Conservation (phyloP, 257 asterid species). For the Solanum ossicruentum region DNA sequence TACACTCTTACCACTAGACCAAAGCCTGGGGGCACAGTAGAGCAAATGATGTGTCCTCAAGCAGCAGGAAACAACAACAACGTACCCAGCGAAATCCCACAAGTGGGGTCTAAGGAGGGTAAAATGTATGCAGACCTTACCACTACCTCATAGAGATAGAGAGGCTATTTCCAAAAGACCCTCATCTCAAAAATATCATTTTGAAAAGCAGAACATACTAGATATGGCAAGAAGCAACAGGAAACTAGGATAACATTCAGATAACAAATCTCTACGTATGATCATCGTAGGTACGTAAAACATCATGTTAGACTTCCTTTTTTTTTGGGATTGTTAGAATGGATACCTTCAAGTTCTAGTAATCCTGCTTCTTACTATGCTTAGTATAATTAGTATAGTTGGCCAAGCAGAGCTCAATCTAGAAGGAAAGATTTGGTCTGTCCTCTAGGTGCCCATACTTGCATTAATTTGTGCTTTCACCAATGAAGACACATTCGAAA, state of each 20-base stretch:
- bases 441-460: neutral
- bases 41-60: neutral
- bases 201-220: too few species aligned
- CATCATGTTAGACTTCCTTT: neutral
- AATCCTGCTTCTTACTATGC: neutral
- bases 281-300: neutral
- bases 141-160: too few species aligned
- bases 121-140: too few species aligned
- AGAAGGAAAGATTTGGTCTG: neutral
- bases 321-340: too few species aligned
- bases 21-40: neutral
- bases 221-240: neutral
- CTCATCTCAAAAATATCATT: too few species aligned
- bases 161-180: too few species aligned
- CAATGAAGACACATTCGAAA: neutral
- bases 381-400: neutral
- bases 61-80: neutral
- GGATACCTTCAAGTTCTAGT: neutral
- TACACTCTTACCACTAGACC: neutral
- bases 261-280: neutral
- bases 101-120: too few species aligned
- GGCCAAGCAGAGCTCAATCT: neutral
- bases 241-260: neutral
- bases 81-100: too few species aligned
- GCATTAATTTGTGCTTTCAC: neutral